A percentile compares a stretch with the other conserved stretches of the same genome.
phyloP scores from a whole-genome alignment of 2,329 filamentous ascomycete genomes.

The Plectosphaerella sp. region DNA sequence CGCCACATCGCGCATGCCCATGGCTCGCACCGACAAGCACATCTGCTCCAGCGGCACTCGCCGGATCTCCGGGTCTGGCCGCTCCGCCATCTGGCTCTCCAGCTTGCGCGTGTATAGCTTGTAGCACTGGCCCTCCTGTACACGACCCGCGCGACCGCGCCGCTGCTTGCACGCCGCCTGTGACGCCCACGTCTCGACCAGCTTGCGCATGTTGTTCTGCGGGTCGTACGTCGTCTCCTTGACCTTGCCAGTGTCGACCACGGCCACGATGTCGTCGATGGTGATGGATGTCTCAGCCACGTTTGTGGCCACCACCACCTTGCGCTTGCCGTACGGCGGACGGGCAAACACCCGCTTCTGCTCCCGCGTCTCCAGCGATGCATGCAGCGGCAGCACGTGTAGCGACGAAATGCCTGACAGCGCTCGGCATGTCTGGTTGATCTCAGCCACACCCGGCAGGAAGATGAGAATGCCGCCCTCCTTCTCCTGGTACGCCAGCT shows the following conservation, averaged over 20 bases:
- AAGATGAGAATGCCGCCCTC: constrained; percentile 94
- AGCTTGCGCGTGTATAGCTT: constrained; percentile 88
- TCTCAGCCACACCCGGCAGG: constrained; percentile 86
- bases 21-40: constrained; percentile 89
- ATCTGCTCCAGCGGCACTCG: constrained; percentile 91
- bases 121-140: constrained; percentile 87
- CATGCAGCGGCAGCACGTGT: constrained; percentile 83
- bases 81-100: constrained; percentile 79
- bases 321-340: constrained; percentile 75
- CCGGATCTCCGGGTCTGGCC: constrained; percentile 90
- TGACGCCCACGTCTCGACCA: constrained; percentile 94
- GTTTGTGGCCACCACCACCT: constrained; percentile 92
- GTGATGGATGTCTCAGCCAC: constrained; percentile 98
- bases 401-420: constrained; percentile 59
- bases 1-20: constrained; percentile 82
- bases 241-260: constrained; percentile 91
- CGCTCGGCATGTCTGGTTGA: constrained; percentile 71
- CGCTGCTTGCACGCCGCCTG: constrained; percentile 91
- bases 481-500: constrained; percentile 59
- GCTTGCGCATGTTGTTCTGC: constrained; percentile 86
- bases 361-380: constrained; percentile 82
- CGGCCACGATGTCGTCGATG: constrained; percentile 93
- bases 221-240: constrained; percentile 96
- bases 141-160: constrained; percentile 87
- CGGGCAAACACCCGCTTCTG: constrained; percentile 81